Evolutionary conservation across 1,284 basidiomycete species (phyloP), one percentile per base, ranked within the genome.

Genomic region (Cyathus olla): DNA sequence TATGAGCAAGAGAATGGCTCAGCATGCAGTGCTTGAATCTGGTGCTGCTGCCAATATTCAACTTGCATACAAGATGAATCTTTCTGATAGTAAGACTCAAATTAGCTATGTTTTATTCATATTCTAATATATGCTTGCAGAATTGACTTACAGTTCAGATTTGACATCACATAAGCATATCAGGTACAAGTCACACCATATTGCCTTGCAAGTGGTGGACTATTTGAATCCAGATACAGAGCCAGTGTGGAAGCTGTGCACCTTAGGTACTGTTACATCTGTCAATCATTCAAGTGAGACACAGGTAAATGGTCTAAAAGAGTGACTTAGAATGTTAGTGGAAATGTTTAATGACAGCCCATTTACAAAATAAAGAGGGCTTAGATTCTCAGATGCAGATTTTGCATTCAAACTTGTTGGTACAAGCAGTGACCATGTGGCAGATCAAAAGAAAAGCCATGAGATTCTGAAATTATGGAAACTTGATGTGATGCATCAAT

Each of bases 401-500:
- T 63, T 71, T 50, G 56, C 52, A 2, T 50, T 35, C 24, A 44
- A 42, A n/a, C 44, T 67, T 1, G 24, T 54, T n/a, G 70, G 68
- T 3, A 66, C 66, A 19, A 67, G 59, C 51, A 56, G 66, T 0
- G 68, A 73, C 49, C 70, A 73, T 47, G 69, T 66, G 0, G 35
- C 47, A 2, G 61, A 67, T 31, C 59, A 69, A 27, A 69, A 69
- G 60, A 63, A 63, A 27, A 55, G 47, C 10, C 50, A 56, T 9
- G 47, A 63, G 10, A 21, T 65, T 0, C 8, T 74, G 2, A 27
- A 42, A 3, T 44, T 55, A 9, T 72, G 65, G 65, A 65, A 65
- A 52, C 27, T 59, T 4, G 56, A 60, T 11, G 35, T 27, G 0
- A 56, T 56, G 0, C 28, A 56, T 13, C 28, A 48, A n/a, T 22